Evolutionary conservation across 2,329 filamentous ascomycete genomes (phyloP).

Genomic region (Juglanconis sp.): DNA sequence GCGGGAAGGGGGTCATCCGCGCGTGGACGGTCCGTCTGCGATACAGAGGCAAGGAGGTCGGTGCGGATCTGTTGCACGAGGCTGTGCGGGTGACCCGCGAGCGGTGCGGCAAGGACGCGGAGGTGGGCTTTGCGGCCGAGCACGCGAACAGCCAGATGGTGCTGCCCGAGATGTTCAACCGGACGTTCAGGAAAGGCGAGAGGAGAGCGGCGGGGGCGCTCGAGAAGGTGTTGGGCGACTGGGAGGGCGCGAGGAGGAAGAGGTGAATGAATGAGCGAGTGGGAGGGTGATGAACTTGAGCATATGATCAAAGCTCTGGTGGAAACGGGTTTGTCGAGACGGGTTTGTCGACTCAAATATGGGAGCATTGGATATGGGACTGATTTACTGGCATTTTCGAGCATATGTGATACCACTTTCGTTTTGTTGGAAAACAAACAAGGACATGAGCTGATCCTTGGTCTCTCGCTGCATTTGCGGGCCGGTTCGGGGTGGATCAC

Average conservation of each 20-base stretch:
- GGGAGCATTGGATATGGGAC: neutral
- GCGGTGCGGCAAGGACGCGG: constrained; percentile 64
- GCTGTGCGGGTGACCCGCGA: constrained; percentile 66
- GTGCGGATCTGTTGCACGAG: constrained; percentile 68
- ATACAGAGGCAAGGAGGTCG: constrained; percentile 71
- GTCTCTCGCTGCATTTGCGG: neutral
- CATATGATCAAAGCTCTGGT: too few species aligned
- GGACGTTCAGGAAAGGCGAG: constrained; percentile 57
- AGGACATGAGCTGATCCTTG: neutral
- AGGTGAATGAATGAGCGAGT: constrained; percentile 31
- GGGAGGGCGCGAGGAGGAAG: constrained; percentile 46
- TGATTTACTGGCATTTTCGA: constrained; percentile 5
- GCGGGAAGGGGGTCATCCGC: constrained; percentile 68
- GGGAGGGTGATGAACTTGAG: too few species aligned
- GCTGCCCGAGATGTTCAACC: constrained; percentile 61
- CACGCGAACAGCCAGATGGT: constrained; percentile 72
- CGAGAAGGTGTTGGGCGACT: constrained; percentile 47
- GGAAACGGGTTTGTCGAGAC: neutral
- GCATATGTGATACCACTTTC: constrained; percentile 17
- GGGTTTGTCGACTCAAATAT: neutral
- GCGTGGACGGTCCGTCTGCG: constrained; percentile 75
- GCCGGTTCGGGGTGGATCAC: neutral
- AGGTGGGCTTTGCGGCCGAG: constrained; percentile 69
- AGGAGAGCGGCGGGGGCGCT: constrained; percentile 52
- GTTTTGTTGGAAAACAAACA: neutral